These are phyloP conservation scores for Dendrobium nobile DNA, from an alignment of 106 monocot species.

Conservation along the genomic window DNA sequence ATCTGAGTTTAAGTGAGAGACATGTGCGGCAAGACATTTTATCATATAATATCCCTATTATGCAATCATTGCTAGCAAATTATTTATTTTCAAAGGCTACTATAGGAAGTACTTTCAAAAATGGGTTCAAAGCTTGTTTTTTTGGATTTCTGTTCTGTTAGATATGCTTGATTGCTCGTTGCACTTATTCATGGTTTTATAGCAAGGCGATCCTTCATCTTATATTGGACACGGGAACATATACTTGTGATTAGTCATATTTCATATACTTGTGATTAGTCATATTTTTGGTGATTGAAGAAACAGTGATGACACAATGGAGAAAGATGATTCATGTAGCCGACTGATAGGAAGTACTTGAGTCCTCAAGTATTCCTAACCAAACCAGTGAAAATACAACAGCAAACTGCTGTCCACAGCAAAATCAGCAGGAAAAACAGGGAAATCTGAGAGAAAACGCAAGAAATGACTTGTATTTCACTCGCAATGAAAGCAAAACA, in stretches of 20 bases:
- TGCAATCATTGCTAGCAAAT: neutral
- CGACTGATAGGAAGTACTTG: too few species aligned
- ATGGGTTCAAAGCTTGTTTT: neutral
- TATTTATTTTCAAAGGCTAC: neutral
- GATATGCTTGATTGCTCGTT: neutral
- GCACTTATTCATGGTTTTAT: neutral
- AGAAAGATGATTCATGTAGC: too few species aligned
- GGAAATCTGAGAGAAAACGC: too few species aligned
- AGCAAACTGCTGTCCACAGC: too few species aligned
- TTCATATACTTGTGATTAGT: neutral
- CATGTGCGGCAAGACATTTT: neutral
- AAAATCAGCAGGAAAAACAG: too few species aligned
- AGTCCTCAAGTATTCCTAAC: too few species aligned
- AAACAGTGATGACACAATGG: neutral
- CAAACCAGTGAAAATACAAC: too few species aligned
- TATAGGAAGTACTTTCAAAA: neutral
- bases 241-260: neutral
- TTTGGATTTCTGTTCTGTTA: neutral
- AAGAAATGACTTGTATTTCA: too few species aligned
- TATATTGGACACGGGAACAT: neutral
- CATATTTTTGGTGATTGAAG: neutral
- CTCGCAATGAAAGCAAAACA: too few species aligned
- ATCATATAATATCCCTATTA: neutral
- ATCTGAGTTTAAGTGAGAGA: neutral
- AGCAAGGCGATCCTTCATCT: neutral